A percentile compares a stretch with the other conserved stretches of the same genome.
phyloP scores from a whole-genome alignment of 345 rosid species.

The Angophora floribunda region DNA sequence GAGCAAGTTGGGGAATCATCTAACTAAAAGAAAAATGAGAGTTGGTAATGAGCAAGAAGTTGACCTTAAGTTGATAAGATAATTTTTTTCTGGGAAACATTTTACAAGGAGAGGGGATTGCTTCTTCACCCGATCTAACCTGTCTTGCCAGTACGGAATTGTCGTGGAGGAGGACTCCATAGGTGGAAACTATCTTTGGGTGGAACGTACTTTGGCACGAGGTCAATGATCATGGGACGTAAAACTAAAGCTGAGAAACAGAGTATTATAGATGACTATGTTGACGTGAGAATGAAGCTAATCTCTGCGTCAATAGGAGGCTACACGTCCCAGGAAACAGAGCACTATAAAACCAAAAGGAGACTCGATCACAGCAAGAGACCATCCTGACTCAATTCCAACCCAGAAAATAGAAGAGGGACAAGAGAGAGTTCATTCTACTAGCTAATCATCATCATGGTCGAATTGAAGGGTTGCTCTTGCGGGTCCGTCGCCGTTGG shows the following conservation, averaged over 20 bases:
- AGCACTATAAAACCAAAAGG: neutral
- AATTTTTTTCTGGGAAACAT: too few species aligned
- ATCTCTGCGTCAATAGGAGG: neutral
- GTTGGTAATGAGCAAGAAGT: too few species aligned
- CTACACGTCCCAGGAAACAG: neutral
- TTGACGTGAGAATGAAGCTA: neutral
- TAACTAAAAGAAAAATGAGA: too few species aligned
- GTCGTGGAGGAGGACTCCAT: neutral
- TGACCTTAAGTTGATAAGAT: too few species aligned
- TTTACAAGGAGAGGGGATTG: too few species aligned
- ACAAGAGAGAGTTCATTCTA: neutral
- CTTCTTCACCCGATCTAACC: neutral
- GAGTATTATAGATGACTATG: rapidly evolving
- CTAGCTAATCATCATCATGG: neutral
- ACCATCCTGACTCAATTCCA: neutral
- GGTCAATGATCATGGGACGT: neutral
- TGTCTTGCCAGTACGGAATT: neutral
- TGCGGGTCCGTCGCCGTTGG: neutral
- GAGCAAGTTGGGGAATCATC: too few species aligned
- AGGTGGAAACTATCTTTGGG: neutral
- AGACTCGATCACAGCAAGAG: neutral
- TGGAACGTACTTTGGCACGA: neutral
- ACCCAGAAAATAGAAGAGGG: neutral
- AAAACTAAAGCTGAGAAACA: neutral
- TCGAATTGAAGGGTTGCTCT: neutral